phyloP scores from a whole-genome alignment of 2,329 filamentous ascomycete species.

The Venturia nashicola region DNA sequence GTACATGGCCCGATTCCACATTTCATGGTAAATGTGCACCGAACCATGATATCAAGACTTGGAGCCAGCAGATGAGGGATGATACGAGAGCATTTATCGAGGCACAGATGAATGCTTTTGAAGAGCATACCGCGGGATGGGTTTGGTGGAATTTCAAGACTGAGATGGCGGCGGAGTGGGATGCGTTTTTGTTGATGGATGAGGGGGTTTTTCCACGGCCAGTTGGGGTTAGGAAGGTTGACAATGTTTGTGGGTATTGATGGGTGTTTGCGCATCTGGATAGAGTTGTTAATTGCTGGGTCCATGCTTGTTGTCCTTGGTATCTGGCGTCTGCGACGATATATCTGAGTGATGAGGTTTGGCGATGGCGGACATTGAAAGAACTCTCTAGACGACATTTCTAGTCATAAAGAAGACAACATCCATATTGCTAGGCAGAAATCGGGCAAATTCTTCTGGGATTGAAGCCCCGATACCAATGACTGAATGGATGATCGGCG shows the following conservation, averaged over 20 bases:
- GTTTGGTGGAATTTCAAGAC: conserved; percentile 50
- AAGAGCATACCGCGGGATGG: conserved; percentile 40
- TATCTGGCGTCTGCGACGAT: background rate
- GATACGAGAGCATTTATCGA: conserved; percentile 41
- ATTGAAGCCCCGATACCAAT: too few relatives aligned
- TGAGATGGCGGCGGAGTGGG: conserved; percentile 40
- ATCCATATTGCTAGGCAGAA: background rate
- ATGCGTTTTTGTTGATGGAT: conserved; percentile 36
- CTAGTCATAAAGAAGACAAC: background rate
- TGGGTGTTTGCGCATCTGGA: background rate
- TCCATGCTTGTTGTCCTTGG: background rate
- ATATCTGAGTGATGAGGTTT: background rate
- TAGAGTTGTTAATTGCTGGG: background rate
- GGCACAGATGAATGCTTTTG: conserved; percentile 41
- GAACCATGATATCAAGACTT: conserved; percentile 36
- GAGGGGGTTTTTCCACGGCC: conserved; percentile 39
- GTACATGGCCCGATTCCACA: conserved; percentile 34
- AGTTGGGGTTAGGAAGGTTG: conserved; percentile 13
- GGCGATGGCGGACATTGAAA: background rate
- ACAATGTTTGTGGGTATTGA: background rate
- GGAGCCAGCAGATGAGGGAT: conserved; percentile 31
- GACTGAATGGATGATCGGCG: too few relatives aligned
- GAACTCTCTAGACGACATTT: background rate
- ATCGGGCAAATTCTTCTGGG: too few relatives aligned
- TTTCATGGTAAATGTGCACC: conserved; percentile 43